Percentiles rank a stretch among this genome's conserved stretches.
These are phyloP conservation scores for Hericium coralloides DNA, from an alignment of 768 basidiomycete genomes.

Conservation along the genomic window DNA sequence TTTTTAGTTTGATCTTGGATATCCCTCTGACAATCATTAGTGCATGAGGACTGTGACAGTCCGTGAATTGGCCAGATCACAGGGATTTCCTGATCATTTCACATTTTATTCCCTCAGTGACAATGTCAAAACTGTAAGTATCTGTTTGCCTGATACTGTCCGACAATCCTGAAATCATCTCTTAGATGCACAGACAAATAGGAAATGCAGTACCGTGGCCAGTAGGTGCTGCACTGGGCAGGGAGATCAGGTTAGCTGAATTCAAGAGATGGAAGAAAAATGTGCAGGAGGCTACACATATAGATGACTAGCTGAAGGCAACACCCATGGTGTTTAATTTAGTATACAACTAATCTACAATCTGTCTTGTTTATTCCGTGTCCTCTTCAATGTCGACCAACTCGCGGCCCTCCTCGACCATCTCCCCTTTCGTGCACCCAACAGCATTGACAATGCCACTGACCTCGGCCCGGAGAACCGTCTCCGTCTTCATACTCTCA, in stretches of 20 bases:
- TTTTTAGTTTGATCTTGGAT: background rate
- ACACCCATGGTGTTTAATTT: background rate
- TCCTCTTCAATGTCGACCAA: slow-evolving; percentile 58
- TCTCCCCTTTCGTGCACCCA: slow-evolving; percentile 76
- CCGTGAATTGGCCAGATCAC: slow-evolving; percentile 69
- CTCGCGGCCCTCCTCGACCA: slow-evolving; percentile 84
- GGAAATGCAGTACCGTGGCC: slow-evolving; percentile 75
- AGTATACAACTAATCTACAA: background rate
- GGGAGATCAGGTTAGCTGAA: slow-evolving; percentile 44
- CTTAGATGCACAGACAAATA: slow-evolving; percentile 71
- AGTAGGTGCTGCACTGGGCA: slow-evolving; percentile 53
- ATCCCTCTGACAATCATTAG: slow-evolving; percentile 25
- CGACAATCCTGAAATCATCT: background rate
- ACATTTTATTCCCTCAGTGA: slow-evolving; percentile 44
- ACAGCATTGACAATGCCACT: slow-evolving; percentile 65
- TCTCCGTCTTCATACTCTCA: slow-evolving; percentile 99
- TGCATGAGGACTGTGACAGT: slow-evolving; percentile 64
- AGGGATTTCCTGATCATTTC: slow-evolving; percentile 76
- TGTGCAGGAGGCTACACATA: background rate
- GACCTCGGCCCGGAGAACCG: slow-evolving; percentile 64
- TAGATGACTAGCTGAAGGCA: slow-evolving; percentile 4
- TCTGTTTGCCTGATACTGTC: background rate
- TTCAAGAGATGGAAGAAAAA: slow-evolving; percentile 28
- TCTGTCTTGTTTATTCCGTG: background rate
- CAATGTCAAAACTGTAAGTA: slow-evolving; percentile 52